A percentile compares a stretch with the other conserved stretches of the same genome.
Conservation (phyloP, 805 yeast genomes). For the Metschnikowia lunata region DNA sequence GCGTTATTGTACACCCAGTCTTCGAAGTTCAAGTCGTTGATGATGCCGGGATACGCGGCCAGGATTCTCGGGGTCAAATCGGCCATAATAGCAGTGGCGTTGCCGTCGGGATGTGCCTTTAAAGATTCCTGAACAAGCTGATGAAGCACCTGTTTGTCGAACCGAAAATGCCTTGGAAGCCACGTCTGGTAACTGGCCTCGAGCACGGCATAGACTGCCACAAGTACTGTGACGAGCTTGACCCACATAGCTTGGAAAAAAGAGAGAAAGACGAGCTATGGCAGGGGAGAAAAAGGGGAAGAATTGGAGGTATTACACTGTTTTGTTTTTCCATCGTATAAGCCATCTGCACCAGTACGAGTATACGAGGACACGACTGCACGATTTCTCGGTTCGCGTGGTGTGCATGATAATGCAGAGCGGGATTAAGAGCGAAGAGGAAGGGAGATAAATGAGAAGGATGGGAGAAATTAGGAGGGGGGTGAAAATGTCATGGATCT, state of each 20-base stretch:
- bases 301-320: too few species aligned
- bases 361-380: too few species aligned
- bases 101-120: conserved; percentile 48
- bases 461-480: too few species aligned
- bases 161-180: conserved; percentile 68
- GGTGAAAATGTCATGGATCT: too few species aligned
- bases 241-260: conserved; percentile 10
- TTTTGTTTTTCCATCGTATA: too few species aligned
- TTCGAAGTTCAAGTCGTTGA: conserved; percentile 67
- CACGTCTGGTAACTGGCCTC: conserved; percentile 49
- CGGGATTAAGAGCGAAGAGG: too few species aligned
- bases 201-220: conserved; percentile 29
- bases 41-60: conserved; percentile 63
- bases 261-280: not conserved
- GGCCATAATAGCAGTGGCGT: conserved; percentile 58
- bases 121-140: conserved; percentile 53
- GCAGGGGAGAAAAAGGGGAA: too few species aligned
- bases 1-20: conserved; percentile 98
- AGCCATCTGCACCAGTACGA: too few species aligned
- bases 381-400: too few species aligned
- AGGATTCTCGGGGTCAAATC: conserved; percentile 47
- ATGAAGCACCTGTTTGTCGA: conserved; percentile 63
- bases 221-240: conserved; percentile 17
- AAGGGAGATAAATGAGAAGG: too few species aligned
- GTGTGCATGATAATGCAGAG: too few species aligned